Percentiles rank a stretch among this genome's conserved stretches.
These are phyloP conservation scores for Carallia brachiata DNA, from an alignment of 345 rosid species.

Conservation along the genomic window DNA sequence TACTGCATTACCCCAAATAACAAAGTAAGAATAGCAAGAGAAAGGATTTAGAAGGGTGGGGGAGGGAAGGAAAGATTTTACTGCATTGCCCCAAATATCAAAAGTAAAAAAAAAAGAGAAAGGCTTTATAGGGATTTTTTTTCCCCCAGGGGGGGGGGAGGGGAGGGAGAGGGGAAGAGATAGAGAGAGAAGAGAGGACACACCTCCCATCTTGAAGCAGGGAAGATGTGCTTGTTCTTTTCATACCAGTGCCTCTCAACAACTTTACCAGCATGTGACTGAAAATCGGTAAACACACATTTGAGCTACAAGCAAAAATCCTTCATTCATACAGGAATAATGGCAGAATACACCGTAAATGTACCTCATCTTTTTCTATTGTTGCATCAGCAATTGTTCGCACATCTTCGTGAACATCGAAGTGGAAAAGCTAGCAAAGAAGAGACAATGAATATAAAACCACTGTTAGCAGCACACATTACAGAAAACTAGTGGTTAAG, in stretches of 20 bases:
- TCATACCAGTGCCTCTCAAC: conserved; percentile 99
- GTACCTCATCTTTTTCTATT: conserved; percentile 94
- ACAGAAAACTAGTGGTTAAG: neutral
- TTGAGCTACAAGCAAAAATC: neutral
- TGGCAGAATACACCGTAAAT: neutral
- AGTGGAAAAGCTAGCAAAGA: conserved; percentile 80
- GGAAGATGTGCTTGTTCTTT: conserved; percentile 98
- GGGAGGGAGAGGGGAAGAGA: no score
- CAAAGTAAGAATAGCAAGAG: no score
- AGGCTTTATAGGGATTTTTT: no score
- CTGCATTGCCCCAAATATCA: no score
- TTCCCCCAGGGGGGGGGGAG: no score
- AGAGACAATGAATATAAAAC: neutral
- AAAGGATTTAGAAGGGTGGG: no score
- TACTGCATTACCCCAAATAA: neutral
- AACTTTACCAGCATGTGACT: conserved; percentile 99
- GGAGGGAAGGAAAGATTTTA: no score
- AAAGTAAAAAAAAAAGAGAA: no score
- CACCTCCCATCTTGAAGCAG: conserved; percentile 99
- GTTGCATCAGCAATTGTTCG: conserved; percentile 96
- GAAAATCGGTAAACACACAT: neutral
- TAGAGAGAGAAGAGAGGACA: conserved; percentile 7
- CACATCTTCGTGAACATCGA: conserved; percentile 98
- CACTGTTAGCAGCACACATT: neutral
- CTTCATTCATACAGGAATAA: no score